phyloP scores from a whole-genome alignment of 208 protist genomes.

The Trypanosoma lewisi region DNA sequence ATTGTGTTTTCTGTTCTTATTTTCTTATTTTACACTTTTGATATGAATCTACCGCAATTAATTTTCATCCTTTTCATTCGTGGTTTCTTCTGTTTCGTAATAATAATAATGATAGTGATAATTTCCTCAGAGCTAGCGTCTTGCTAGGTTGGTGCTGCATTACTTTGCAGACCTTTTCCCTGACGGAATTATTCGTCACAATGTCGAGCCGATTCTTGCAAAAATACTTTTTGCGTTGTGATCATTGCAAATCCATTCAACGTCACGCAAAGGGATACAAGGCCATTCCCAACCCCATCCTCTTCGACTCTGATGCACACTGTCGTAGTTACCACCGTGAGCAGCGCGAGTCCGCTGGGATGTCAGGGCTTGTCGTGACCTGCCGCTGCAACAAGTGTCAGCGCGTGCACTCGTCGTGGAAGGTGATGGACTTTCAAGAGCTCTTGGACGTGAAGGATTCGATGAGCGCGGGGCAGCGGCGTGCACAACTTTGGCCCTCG shows the following conservation, averaged over 20 bases:
- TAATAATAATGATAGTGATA: neutral
- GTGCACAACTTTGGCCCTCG: constrained; percentile 17
- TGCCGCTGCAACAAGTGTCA: constrained; percentile 61
- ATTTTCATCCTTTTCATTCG: constrained; percentile 9
- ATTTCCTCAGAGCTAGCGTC: neutral
- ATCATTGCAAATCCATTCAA: constrained; percentile 61
- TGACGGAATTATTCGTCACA: neutral
- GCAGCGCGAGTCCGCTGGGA: constrained; percentile 56
- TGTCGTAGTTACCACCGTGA: constrained; percentile 80
- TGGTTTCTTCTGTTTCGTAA: constrained; percentile 3
- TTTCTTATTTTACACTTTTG: neutral
- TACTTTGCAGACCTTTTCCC: neutral
- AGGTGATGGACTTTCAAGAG: constrained; percentile 61
- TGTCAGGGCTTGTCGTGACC: constrained; percentile 56
- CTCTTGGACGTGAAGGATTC: constrained; percentile 68
- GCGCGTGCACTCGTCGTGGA: constrained; percentile 76
- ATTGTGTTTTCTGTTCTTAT: neutral
- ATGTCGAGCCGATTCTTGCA: constrained; percentile 85
- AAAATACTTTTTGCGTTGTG: constrained; percentile 77
- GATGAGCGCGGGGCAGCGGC: constrained; percentile 47
- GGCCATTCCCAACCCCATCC: constrained; percentile 83
- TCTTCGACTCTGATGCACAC: constrained; percentile 84
- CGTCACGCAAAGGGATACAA: constrained; percentile 70
- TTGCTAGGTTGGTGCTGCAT: too few species aligned
- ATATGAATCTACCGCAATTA: neutral